Evolutionary conservation across 495 filamentous ascomycete genomes (phyloP).

Genomic region (Annulohypoxylon stygium): DNA sequence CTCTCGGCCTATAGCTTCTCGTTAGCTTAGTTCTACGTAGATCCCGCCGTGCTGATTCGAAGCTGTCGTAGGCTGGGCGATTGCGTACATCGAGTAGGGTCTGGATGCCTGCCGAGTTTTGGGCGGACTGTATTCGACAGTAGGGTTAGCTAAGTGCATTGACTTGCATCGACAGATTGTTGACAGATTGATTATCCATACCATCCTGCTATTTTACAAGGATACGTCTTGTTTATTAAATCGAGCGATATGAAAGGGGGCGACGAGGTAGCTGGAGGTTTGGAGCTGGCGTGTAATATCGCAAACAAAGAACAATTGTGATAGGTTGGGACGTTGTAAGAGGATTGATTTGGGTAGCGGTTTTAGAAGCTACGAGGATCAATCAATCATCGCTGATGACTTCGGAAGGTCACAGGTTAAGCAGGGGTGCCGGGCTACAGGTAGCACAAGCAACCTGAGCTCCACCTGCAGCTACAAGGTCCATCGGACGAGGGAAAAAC

Average conservation of each 20-base stretch:
- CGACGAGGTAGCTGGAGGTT: neutral
- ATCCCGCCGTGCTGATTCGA: neutral
- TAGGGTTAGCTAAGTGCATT: constrained; percentile 39
- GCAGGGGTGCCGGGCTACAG: neutral
- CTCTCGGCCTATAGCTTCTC: constrained; percentile 80
- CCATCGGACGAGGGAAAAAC: constrained; percentile 25
- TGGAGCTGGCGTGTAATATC: constrained; percentile 8
- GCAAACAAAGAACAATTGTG: constrained; percentile 14
- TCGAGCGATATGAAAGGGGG: neutral
- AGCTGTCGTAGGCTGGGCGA: constrained; percentile 14
- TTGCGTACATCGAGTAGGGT: constrained; percentile 94
- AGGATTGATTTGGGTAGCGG: neutral
- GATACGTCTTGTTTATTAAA: constrained; percentile 6
- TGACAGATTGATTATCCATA: constrained; percentile 11
- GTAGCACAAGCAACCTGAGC: constrained; percentile 3
- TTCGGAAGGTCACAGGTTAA: constrained; percentile 29
- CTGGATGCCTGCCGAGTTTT: constrained; percentile 98
- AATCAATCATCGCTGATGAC: constrained; percentile 31
- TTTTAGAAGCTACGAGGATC: neutral
- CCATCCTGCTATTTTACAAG: constrained; percentile 59
- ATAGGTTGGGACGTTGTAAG: constrained; percentile 16
- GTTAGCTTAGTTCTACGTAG: constrained; percentile 30
- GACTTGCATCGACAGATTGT: neutral
- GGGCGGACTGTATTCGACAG: constrained; percentile 77
- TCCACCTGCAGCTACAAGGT: constrained; percentile 13